These are phyloP conservation scores for Chiua virens DNA, from an alignment of 768 basidiomycete species.

Conservation along the genomic window DNA sequence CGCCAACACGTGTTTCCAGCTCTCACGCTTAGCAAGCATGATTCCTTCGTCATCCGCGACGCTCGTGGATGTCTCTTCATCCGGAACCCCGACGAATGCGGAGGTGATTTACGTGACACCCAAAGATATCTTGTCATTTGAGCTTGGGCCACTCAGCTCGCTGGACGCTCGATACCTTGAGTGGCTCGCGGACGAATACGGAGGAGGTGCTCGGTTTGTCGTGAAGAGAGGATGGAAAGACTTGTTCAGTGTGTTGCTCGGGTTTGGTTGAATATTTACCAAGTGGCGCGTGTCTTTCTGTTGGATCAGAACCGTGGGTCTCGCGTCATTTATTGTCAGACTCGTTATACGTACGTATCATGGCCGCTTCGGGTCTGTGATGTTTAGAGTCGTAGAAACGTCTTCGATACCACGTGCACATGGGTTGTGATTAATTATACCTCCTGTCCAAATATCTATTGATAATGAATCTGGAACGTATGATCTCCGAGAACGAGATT, in stretches of 20 bases:
- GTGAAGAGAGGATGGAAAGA: constrained; percentile 50
- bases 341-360: no score
- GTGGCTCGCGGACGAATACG: constrained; percentile 73
- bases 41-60: constrained; percentile 11
- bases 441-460: no score
- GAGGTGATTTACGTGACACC: constrained; percentile 50
- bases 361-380: no score
- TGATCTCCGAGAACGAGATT: no score
- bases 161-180: constrained; percentile 75
- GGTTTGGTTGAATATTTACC: constrained; percentile 32
- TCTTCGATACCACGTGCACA: no score
- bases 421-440: no score
- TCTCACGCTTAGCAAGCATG: constrained; percentile 41
- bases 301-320: no score
- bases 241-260: constrained; percentile 43
- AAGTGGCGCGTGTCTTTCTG: no score
- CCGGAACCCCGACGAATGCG: constrained; percentile 8
- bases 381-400: no score
- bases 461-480: no score
- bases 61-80: neutral
- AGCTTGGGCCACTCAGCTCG: constrained; percentile 70
- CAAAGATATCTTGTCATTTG: constrained; percentile 64
- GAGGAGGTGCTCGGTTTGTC: constrained; percentile 39
- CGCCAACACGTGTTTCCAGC: constrained; percentile 58
- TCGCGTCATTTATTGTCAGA: no score